phyloP scores from a whole-genome alignment of 495 filamentous ascomycete species.

The Neurospora terricola region DNA sequence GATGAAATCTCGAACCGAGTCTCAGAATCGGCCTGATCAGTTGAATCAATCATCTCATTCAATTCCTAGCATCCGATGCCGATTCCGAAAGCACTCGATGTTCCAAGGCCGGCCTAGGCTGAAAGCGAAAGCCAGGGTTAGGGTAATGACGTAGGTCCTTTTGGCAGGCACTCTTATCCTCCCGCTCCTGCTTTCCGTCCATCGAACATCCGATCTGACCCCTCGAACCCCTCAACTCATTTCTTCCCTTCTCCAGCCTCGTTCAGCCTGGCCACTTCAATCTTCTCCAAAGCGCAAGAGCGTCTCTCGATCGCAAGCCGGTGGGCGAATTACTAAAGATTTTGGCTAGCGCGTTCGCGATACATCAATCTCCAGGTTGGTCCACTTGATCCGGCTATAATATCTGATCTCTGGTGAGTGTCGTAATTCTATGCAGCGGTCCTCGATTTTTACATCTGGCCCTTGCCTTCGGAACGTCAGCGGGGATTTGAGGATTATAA shows the following conservation, averaged over 20 bases:
- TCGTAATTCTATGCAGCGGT: not conserved
- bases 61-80: not conserved
- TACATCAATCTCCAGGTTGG: not conserved
- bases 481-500: not conserved
- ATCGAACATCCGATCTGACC: not conserved
- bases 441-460: not conserved
- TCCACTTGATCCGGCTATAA: not conserved
- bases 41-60: not conserved
- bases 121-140: conserved; percentile 3
- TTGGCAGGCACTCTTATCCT: not conserved
- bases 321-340: not conserved
- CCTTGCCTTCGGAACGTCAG: not conserved
- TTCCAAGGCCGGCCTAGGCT: not conserved
- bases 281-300: not conserved
- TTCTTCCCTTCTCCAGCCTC: not conserved
- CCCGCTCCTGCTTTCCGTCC: not conserved
- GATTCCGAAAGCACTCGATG: not conserved
- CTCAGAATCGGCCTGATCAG: not conserved
- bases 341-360: not conserved
- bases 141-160: conserved; percentile 12
- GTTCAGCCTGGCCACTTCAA: not conserved
- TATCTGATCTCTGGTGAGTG: not conserved
- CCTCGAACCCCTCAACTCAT: not conserved
- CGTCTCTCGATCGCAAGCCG: conserved; percentile 11
- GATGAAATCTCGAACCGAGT: not conserved